Conservation (phyloP, 1,139 yeast genomes). For the Sugiyamaella castrensis region DNA sequence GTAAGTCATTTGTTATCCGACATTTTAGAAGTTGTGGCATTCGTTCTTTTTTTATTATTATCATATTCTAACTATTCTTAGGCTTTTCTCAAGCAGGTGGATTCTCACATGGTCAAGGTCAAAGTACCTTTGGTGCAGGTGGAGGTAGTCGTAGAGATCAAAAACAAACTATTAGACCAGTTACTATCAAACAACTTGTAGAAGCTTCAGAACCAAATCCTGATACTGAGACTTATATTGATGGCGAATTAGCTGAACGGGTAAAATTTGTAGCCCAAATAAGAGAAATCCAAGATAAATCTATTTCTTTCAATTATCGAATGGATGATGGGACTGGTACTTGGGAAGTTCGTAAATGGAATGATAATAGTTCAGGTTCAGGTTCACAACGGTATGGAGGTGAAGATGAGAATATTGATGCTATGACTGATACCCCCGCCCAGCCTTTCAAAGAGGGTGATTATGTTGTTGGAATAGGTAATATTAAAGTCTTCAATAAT, state of each 20-base stretch:
- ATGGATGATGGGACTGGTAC: constrained; percentile 87
- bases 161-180: constrained; percentile 57
- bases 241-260: constrained; percentile 59
- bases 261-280: constrained; percentile 66
- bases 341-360: constrained; percentile 58
- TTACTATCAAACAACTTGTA: constrained; percentile 74
- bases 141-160: constrained; percentile 5
- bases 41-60: too few species aligned
- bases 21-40: too few species aligned
- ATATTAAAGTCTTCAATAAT: constrained; percentile 66
- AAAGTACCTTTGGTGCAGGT: not conserved
- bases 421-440: constrained; percentile 18
- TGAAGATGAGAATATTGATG: constrained; percentile 23
- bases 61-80: not conserved
- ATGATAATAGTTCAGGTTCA: constrained; percentile 5
- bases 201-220: constrained; percentile 65
- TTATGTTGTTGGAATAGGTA: constrained; percentile 71
- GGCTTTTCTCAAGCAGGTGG: constrained; percentile 2
- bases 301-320: constrained; percentile 52
- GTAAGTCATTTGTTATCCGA: too few species aligned
- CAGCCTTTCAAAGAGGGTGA: constrained; percentile 38
- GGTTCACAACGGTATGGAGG: constrained; percentile 23
- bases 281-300: constrained; percentile 55
- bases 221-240: constrained; percentile 70
- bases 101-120: not conserved